phyloP scores from a whole-genome alignment of 2,329 filamentous ascomycete species.

The Westerdykella ornata region DNA sequence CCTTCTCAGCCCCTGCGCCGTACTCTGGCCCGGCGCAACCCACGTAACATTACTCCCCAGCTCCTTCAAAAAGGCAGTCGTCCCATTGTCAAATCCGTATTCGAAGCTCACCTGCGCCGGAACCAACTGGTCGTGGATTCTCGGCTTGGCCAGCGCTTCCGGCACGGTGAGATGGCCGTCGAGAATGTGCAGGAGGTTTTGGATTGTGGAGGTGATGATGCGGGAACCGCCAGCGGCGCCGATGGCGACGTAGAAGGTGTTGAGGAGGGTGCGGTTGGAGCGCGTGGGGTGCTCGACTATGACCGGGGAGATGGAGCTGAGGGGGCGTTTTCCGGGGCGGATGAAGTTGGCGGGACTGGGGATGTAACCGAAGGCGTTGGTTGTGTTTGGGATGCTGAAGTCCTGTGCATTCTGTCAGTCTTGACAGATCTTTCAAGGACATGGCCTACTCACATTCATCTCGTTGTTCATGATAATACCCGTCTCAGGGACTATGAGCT shows the following conservation, averaged over 20 bases:
- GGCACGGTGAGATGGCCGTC: conserved; percentile 49
- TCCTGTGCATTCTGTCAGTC: conserved; percentile 41
- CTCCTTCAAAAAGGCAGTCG: conserved; percentile 55
- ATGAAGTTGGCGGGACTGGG: conserved; percentile 78
- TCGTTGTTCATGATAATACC: conserved; percentile 66
- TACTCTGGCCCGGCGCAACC: conserved; percentile 57
- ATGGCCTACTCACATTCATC: conserved; percentile 30
- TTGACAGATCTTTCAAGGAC: neutral
- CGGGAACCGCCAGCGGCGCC: conserved; percentile 75
- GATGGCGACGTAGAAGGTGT: conserved; percentile 56
- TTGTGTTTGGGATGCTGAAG: conserved; percentile 73
- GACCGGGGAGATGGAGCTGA: conserved; percentile 75
- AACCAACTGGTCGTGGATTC: conserved; percentile 76
- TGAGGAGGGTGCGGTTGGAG: neutral
- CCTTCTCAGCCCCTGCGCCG: conserved; percentile 63
- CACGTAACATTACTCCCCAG: conserved; percentile 67
- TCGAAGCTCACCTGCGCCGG: conserved; percentile 66
- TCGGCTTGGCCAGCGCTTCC: conserved; percentile 58
- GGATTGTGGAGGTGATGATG: conserved; percentile 74
- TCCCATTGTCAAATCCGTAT: conserved; percentile 58
- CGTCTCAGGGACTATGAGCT: conserved; percentile 71
- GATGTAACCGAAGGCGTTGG: conserved; percentile 79
- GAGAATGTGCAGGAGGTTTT: conserved; percentile 65
- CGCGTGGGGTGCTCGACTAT: conserved; percentile 63
- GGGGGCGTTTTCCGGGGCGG: conserved; percentile 68